Evolutionary conservation across 208 protist genomes (phyloP).

Genomic region (Endotrypanum monterogeii): DNA sequence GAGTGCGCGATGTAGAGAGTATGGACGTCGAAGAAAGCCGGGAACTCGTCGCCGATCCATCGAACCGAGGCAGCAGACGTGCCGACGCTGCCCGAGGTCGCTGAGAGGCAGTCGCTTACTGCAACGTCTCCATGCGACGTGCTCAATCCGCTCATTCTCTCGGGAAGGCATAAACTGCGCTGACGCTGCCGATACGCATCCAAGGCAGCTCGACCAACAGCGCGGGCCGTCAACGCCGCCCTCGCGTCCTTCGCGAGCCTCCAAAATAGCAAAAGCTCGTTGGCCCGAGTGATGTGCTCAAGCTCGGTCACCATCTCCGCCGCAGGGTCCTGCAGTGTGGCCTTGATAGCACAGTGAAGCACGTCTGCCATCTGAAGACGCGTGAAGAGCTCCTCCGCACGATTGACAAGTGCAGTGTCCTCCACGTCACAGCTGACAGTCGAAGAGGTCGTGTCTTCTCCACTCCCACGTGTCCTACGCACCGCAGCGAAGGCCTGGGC

Average conservation of each 20-base stretch:
- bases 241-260: slow-evolving; percentile 36
- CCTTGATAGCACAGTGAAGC: slow-evolving; percentile 16
- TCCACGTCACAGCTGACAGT: background rate
- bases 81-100: background rate
- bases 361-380: slow-evolving; percentile 52
- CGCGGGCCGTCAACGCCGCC: slow-evolving; percentile 25
- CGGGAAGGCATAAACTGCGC: background rate
- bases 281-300: slow-evolving; percentile 60
- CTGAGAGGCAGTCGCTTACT: background rate
- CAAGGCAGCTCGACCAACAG: slow-evolving; percentile 23
- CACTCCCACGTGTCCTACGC: background rate
- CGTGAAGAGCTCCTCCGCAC: slow-evolving; percentile 54
- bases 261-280: slow-evolving; percentile 60
- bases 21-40: slow-evolving; percentile 19
- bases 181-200: slow-evolving; percentile 3
- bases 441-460: too few species aligned
- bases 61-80: background rate
- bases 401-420: slow-evolving; percentile 34
- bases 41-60: slow-evolving; percentile 30
- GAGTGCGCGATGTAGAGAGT: slow-evolving; percentile 46
- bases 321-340: slow-evolving; percentile 30
- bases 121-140: background rate
- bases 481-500: slow-evolving; percentile 6
- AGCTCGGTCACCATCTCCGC: slow-evolving; percentile 51
- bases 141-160: background rate